Conservation (phyloP, 805 yeast species). For the Wickerhamomyces silvicola region DNA sequence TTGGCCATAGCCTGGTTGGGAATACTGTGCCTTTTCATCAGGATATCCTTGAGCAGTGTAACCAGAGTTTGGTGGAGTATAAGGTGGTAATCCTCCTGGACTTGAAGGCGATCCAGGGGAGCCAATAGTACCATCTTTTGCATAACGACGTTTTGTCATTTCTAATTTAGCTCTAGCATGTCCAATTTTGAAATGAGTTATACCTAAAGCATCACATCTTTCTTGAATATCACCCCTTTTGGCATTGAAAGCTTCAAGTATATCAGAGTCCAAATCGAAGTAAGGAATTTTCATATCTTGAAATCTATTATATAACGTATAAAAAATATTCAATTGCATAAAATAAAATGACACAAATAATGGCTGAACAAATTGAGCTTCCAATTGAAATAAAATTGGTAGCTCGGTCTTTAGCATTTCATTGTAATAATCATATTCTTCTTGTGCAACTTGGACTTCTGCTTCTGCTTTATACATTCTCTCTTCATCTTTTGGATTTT, state of each 20-base stretch:
- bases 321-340: conserved; percentile 96
- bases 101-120: conserved; percentile 24
- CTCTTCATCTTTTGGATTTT: conserved; percentile 86
- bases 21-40: conserved; percentile 15
- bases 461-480: conserved; percentile 83
- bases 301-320: conserved; percentile 84
- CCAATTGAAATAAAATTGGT: conserved; percentile 81
- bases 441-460: conserved; percentile 83
- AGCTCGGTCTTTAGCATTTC: conserved; percentile 88
- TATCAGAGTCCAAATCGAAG: conserved; percentile 80
- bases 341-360: conserved; percentile 89
- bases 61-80: conserved; percentile 28
- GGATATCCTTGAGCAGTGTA: conserved; percentile 23
- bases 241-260: conserved; percentile 66
- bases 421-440: conserved; percentile 93
- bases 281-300: conserved; percentile 97
- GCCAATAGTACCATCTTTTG: conserved; percentile 34
- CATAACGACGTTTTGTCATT: conserved; percentile 71
- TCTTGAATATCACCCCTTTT: conserved; percentile 93
- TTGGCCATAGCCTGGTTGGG: conserved; percentile 6
- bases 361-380: conserved; percentile 89
- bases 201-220: conserved; percentile 79
- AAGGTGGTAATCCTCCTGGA: conserved; percentile 28
- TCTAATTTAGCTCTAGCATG: conserved; percentile 83
- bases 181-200: conserved; percentile 85